Evolutionary conservation across 169 alveolate species (phyloP), one percentile per base, ranked within the genome.

Genomic region (Plasmodium falciparum): DNA sequence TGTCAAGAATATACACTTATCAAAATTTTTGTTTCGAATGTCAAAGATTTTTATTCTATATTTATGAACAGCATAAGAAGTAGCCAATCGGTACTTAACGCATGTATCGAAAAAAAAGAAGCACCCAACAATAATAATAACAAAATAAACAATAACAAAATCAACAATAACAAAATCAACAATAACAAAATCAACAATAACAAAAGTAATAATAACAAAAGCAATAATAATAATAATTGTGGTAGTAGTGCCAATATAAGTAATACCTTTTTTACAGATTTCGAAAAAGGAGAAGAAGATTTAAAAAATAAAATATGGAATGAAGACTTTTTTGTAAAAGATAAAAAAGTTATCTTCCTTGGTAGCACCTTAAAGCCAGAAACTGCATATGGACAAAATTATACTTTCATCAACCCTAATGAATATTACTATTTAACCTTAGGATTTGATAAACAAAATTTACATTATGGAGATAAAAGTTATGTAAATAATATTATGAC

Each of bases 321-420:
- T 22, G 62, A 43, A 26, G 39, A 50, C 2, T 72, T 65, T 59
- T 61, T 72, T 50, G 49, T 29, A 50, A 66, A 65, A 29, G 45
- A 33, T 4, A 61, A 67, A 63, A 73, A 70, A 47, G 59, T 73
- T 5, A 65, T 88, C 93, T 93, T 98, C 72, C 98, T 98, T 15
- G 99, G 99, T 6, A 99, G 99, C 2, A 99, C 99, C 1, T 93
- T 99, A 88, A 97, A 99, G 89, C 99, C 99, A 20, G 99, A 99
- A 94, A 99, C 99, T 67, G 98, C 98, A 98, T 99, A 98, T 93
- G 99, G 99, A 1, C 99, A 98, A 93, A 99, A 99, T 22, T 98
- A 98, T 95, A 97, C 99, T 88, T 99, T 96, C 88, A 97, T 98
- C 29, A 95, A 97, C 11, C 99, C 99, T 0, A 97, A 96, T 54